Conservation (phyloP, 495 filamentous ascomycete species). For the Copromyces sp. region DNA sequence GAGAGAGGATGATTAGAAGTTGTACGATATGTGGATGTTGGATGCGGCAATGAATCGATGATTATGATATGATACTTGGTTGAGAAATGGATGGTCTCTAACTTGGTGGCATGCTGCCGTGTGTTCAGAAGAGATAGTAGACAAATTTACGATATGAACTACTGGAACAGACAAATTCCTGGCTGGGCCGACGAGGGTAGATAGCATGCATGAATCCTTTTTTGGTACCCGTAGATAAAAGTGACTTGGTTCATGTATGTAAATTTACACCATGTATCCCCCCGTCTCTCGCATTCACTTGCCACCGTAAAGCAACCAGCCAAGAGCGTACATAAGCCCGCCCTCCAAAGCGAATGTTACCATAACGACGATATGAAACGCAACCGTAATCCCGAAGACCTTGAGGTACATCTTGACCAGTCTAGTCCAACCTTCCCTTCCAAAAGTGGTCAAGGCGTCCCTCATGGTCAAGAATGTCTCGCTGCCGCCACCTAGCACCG, state of each 20-base stretch:
- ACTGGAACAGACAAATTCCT: neutral
- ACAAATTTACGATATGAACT: neutral
- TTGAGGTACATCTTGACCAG: slow-evolving; percentile 61
- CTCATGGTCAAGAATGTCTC: slow-evolving; percentile 44
- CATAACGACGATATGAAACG: slow-evolving; percentile 36
- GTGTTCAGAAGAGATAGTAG: neutral
- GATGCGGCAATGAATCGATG: neutral
- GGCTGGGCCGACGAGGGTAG: neutral
- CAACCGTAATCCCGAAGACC: slow-evolving; percentile 34
- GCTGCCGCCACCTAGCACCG: slow-evolving; percentile 58
- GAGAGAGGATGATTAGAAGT: neutral
- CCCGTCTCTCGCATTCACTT: neutral
- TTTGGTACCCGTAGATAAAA: neutral
- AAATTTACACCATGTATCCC: neutral
- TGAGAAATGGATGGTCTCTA: neutral
- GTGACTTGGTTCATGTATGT: neutral
- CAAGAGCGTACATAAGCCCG: neutral
- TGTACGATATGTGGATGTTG: neutral
- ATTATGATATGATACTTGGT: neutral
- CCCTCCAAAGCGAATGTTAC: slow-evolving; percentile 28
- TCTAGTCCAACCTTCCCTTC: slow-evolving; percentile 51
- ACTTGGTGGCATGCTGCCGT: neutral
- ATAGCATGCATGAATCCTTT: neutral
- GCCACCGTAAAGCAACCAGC: neutral
- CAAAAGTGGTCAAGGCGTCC: slow-evolving; percentile 64